Conservation (phyloP, 345 rosid genomes). For the Garcia nutans region DNA sequence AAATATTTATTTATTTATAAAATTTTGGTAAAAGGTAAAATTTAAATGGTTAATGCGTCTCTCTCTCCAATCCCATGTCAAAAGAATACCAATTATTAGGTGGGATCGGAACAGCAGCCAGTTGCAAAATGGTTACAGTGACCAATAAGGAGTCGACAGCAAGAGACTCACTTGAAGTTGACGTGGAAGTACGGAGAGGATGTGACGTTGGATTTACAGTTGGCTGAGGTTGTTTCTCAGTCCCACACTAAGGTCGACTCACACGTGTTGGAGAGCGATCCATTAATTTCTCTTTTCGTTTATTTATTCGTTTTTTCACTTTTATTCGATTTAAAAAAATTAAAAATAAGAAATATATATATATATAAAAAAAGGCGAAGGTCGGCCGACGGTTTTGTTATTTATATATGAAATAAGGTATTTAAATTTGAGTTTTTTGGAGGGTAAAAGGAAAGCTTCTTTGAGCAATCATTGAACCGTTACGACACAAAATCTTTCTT, state of each 20-base stretch:
- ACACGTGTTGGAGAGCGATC: slow-evolving; percentile 30
- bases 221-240: slow-evolving; percentile 41
- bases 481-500: slow-evolving; percentile 21
- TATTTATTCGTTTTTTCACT: neutral
- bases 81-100: slow-evolving; percentile 3
- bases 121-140: neutral
- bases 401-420: no score
- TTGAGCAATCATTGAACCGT: slow-evolving; percentile 33
- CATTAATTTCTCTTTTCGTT: neutral
- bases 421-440: neutral
- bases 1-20: no score
- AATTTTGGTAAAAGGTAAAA: no score
- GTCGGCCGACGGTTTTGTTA: neutral
- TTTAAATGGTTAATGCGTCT: no score
- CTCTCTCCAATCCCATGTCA: neutral
- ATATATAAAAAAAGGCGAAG: neutral
- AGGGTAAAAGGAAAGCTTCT: slow-evolving; percentile 9
- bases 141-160: slow-evolving; percentile 29
- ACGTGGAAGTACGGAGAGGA: slow-evolving; percentile 27
- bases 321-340: no score
- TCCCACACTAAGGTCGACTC: neutral
- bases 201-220: slow-evolving; percentile 44
- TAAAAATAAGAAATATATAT: no score
- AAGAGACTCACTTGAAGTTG: neutral
- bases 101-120: slow-evolving; percentile 2